Evolutionary conservation across 306 rosid species (phyloP).

Genomic region (Fragaria ananassa): DNA sequence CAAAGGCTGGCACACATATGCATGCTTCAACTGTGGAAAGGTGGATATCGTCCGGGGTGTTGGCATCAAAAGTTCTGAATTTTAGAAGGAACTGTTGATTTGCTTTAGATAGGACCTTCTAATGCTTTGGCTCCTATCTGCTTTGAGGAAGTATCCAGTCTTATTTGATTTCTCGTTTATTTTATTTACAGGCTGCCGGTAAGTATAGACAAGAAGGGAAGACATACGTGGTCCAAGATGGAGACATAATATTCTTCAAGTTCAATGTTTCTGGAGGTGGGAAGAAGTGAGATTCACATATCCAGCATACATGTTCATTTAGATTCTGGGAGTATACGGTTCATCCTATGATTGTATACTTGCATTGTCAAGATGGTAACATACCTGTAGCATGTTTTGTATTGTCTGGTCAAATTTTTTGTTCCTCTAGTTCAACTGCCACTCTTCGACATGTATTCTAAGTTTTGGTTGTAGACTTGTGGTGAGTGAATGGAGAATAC

Average conservation of each 20-base stretch:
- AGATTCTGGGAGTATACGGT: background rate
- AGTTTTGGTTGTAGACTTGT: background rate
- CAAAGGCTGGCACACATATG: background rate
- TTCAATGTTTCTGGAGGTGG: conserved; percentile 98
- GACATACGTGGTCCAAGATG: conserved; percentile 92
- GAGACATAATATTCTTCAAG: conserved; percentile 85
- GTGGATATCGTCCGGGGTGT: background rate
- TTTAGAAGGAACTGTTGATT: background rate
- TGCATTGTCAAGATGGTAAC: background rate
- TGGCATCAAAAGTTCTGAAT: background rate
- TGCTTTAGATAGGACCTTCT: background rate
- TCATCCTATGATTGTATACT: conserved; percentile 15
- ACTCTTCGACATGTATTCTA: background rate
- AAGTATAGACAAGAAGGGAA: conserved; percentile 95
- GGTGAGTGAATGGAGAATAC: conserved; percentile 12
- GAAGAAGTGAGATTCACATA: conserved; percentile 58
- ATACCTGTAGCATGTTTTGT: conserved; percentile 3
- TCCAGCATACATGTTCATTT: background rate
- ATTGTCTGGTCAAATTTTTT: conserved; percentile 4
- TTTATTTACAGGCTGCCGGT: conserved; percentile 65
- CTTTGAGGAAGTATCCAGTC: background rate
- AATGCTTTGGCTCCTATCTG: background rate
- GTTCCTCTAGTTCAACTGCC: background rate
- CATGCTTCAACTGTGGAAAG: background rate
- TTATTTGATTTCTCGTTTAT: background rate